Evolutionary conservation across 179 eudicot species (phyloP).

Genomic region (Actinidia chinensis): DNA sequence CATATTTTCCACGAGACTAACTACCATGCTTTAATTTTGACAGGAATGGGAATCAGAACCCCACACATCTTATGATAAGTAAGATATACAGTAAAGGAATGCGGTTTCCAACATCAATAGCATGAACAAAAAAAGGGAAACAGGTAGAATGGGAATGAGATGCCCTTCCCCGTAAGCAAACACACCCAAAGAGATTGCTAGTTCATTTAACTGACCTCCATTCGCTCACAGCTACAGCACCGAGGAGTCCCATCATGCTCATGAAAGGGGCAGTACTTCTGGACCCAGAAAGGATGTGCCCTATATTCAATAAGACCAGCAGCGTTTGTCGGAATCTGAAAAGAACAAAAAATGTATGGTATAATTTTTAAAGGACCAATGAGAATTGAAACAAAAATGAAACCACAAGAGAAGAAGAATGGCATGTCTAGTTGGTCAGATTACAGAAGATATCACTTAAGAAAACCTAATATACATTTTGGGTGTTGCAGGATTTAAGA

Average conservation of each 20-base stretch:
- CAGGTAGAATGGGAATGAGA: neutral
- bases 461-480: neutral
- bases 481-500: neutral
- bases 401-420: neutral
- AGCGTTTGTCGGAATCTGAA: slow-evolving; percentile 15
- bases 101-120: neutral
- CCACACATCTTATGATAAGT: neutral
- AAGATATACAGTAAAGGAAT: neutral
- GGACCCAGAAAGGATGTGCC: slow-evolving; percentile 92
- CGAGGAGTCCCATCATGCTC: slow-evolving; percentile 85
- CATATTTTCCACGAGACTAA: neutral
- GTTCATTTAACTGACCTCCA: slow-evolving; percentile 53
- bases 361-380: slow-evolving; percentile 3
- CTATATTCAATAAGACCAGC: slow-evolving; percentile 84
- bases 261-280: slow-evolving; percentile 81
- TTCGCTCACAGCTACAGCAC: slow-evolving; percentile 90
- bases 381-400: neutral
- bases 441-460: neutral
- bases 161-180: neutral
- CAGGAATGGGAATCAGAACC: slow-evolving; percentile 10
- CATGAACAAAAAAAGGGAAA: slow-evolving; percentile 1
- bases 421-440: neutral
- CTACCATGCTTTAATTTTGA: slow-evolving; percentile 10
- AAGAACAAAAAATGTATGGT: slow-evolving; percentile 23
- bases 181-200: slow-evolving; percentile 2